Evolutionary conservation across 768 basidiomycete genomes (phyloP), one percentile per base, ranked within the genome.

Genomic region (Leccinum subgranulosum): DNA sequence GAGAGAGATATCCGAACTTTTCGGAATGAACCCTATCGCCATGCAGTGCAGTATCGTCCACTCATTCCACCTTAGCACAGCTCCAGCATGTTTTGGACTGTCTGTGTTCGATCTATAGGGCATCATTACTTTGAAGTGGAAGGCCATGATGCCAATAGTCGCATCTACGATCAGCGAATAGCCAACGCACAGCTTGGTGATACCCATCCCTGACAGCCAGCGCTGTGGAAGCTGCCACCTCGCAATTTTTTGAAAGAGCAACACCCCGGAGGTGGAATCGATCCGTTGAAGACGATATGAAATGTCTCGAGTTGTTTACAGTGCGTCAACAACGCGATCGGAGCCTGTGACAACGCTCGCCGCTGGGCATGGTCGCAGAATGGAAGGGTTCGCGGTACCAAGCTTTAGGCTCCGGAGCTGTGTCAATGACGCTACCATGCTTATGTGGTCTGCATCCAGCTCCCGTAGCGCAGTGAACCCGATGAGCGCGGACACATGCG

Each of bases 261-360:
- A 17, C 12, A 14, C 7, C n/a, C 52, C 8, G 49, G 53, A 0
- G 56, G 55, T 4, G 49, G 33, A 39, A 61, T 36, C 17, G 49
- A 39, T 19, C 55, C 67, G 21, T 69, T 60, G 31, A 69, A 69
- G 27, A 56, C 49, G 48, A 68, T 53, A 19, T 56, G 56, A 25
- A 68, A 33, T 41, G 55, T 53, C 51, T 61, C 56, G 29, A 68
- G 59, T 7, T 31, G 21, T 31, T 28, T 7, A 33, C 67, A 69
- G 11, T 27, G 7, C 3, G 12, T 43, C 49, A 69, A 27, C n/a
- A 69, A 39, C 5, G 57, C 53, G 17, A 66, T 25, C 23, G 64
- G 54, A 3, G 63, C 65, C 3, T n/a, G n/a, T n/a, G n/a, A 25
- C 29, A 3, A 63, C 12, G 4, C 54, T 63, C 0, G 63, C 61